Conservation (phyloP, 2,329 filamentous ascomycete species). For the Fusarium setosum region DNA sequence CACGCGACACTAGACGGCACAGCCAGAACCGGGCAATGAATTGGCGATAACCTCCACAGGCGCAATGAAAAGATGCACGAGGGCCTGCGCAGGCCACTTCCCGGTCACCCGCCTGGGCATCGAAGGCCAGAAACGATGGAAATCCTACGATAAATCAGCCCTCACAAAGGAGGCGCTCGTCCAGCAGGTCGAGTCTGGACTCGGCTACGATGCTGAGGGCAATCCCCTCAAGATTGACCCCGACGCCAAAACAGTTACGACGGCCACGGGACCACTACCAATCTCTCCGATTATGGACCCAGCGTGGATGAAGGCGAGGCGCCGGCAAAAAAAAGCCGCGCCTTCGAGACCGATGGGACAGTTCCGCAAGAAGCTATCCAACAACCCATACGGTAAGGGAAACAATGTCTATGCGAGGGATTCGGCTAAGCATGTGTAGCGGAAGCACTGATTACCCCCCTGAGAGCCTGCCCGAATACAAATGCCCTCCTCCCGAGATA, state of each 20-base stretch:
- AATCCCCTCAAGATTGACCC: constrained; percentile 50
- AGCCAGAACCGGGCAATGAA: constrained; percentile 25
- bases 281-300: constrained; percentile 67
- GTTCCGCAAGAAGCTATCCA: constrained; percentile 68
- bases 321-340: constrained; percentile 54
- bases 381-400: constrained; percentile 72
- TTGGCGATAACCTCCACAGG: constrained; percentile 7
- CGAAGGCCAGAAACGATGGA: constrained; percentile 44
- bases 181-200: constrained; percentile 46
- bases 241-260: constrained; percentile 56
- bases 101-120: not conserved
- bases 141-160: constrained; percentile 45
- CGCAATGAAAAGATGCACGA: constrained; percentile 45
- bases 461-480: constrained; percentile 68
- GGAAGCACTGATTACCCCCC: constrained; percentile 68
- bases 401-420: not conserved
- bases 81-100: constrained; percentile 27
- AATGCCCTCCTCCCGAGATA: constrained; percentile 63
- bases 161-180: constrained; percentile 46
- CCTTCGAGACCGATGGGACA: constrained; percentile 48
- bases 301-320: constrained; percentile 57
- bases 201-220: constrained; percentile 46
- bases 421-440: constrained; percentile 54
- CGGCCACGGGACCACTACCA: constrained; percentile 59
- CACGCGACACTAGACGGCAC: not conserved